Conservation (phyloP, 176 grass and related monocot species). For the Carex parvula region DNA sequence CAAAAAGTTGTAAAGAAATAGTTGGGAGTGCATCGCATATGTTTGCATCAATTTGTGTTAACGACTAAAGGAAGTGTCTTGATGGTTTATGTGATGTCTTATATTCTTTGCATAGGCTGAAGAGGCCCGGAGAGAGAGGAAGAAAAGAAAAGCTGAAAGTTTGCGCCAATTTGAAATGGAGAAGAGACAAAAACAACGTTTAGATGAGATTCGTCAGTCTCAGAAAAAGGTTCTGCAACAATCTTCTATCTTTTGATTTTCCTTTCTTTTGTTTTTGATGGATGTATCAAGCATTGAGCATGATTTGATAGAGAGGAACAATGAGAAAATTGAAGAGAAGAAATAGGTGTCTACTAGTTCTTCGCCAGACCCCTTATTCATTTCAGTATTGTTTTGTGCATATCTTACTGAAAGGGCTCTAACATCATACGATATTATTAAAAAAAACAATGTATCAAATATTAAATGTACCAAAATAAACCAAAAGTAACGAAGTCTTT, state of each 20-base stretch:
- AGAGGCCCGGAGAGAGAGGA: constrained; percentile 55
- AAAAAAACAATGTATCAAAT: neutral
- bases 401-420: neutral
- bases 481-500: neutral
- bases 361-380: neutral
- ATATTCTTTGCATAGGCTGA: constrained; percentile 50
- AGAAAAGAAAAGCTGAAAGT: constrained; percentile 70
- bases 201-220: constrained; percentile 86
- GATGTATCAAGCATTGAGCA: neutral
- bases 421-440: neutral
- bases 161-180: constrained; percentile 62
- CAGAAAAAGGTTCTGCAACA: constrained; percentile 57
- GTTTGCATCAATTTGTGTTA: neutral
- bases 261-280: neutral
- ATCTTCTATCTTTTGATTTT: neutral
- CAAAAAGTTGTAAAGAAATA: neutral
- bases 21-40: neutral
- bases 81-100: neutral
- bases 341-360: neutral
- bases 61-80: neutral
- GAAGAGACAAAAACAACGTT: constrained; percentile 89
- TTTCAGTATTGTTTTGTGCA: neutral
- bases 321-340: neutral
- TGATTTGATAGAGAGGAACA: neutral
- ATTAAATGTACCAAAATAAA: neutral